Conservation (phyloP, 1,284 basidiomycete genomes). For the Boletus hoseneyae region DNA sequence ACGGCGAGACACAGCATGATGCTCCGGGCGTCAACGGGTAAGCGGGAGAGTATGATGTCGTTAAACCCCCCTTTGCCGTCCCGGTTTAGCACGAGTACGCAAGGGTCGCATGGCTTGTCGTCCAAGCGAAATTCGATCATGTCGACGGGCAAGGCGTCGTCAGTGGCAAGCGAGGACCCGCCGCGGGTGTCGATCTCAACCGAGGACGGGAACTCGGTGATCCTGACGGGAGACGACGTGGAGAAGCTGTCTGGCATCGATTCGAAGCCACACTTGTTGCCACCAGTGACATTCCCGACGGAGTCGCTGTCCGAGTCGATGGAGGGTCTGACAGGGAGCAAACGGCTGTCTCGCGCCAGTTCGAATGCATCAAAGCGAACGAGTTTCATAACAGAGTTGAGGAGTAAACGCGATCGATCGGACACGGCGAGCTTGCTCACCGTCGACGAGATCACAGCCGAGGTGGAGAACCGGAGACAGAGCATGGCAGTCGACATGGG, state of each 20-base stretch:
- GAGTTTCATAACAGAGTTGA: conserved; percentile 75
- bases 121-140: conserved; percentile 52
- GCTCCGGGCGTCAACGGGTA: conserved; percentile 37
- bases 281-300: conserved; percentile 76
- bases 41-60: conserved; percentile 51
- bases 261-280: conserved; percentile 60
- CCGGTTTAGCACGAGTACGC: conserved; percentile 67
- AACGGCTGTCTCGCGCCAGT: conserved; percentile 37
- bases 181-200: conserved; percentile 75
- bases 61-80: conserved; percentile 44
- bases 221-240: conserved; percentile 49
- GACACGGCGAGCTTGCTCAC: conserved; percentile 93
- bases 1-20: conserved; percentile 86
- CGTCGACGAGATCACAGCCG: conserved; percentile 96
- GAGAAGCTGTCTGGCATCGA: conserved; percentile 33
- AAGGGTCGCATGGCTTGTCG: conserved; percentile 55
- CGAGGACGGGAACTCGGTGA: conserved; percentile 58
- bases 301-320: conserved; percentile 79
- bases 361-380: conserved; percentile 65
- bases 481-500: conserved; percentile 45
- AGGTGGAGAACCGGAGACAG: conserved; percentile 82
- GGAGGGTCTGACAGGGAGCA: conserved; percentile 46
- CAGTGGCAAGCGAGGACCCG: conserved; percentile 34
- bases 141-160: conserved; percentile 40
- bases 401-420: conserved; percentile 77